A percentile compares a stretch with the other conserved stretches of the same genome.
Conservation (phyloP, 2,329 filamentous ascomycete genomes). For the Neofusicoccum ribis region DNA sequence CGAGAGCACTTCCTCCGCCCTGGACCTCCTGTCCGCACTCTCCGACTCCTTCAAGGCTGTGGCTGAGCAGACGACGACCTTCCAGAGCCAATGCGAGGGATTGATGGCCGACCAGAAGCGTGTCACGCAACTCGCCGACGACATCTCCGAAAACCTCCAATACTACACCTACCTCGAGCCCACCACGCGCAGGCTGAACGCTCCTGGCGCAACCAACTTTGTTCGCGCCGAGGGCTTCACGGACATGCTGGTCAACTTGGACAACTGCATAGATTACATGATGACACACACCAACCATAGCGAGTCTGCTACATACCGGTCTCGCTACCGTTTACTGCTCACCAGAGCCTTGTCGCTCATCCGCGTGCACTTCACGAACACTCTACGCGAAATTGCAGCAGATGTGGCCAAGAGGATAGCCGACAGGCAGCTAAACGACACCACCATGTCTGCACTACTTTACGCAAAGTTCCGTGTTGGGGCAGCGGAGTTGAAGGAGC, state of each 20-base stretch:
- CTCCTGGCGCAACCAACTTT: slow-evolving; percentile 81
- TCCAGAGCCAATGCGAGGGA: slow-evolving; percentile 88
- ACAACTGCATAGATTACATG: slow-evolving; percentile 93
- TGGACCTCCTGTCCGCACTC: slow-evolving; percentile 74
- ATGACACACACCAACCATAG: slow-evolving; percentile 78
- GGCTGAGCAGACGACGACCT: slow-evolving; percentile 86
- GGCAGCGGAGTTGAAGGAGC: slow-evolving; percentile 64
- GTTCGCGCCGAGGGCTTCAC: slow-evolving; percentile 83
- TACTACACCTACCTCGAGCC: slow-evolving; percentile 94
- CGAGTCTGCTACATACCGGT: slow-evolving; percentile 83
- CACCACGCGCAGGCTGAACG: slow-evolving; percentile 85
- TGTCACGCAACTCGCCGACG: slow-evolving; percentile 75
- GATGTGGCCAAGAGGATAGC: slow-evolving; percentile 65
- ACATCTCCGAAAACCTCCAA: slow-evolving; percentile 84
- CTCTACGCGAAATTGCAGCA: slow-evolving; percentile 62
- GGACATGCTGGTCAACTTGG: slow-evolving; percentile 83
- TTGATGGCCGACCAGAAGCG: slow-evolving; percentile 79
- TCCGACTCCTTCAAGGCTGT: slow-evolving; percentile 86
- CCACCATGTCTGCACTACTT: slow-evolving; percentile 68
- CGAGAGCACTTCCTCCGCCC: slow-evolving; percentile 71
- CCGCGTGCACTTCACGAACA: slow-evolving; percentile 64
- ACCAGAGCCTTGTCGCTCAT: slow-evolving; percentile 67
- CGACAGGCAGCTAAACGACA: slow-evolving; percentile 68
- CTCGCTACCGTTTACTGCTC: slow-evolving; percentile 81
- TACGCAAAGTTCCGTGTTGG: slow-evolving; percentile 71